phyloP scores from a whole-genome alignment of 2,329 filamentous ascomycete genomes.

The Talaromyces sp. region DNA sequence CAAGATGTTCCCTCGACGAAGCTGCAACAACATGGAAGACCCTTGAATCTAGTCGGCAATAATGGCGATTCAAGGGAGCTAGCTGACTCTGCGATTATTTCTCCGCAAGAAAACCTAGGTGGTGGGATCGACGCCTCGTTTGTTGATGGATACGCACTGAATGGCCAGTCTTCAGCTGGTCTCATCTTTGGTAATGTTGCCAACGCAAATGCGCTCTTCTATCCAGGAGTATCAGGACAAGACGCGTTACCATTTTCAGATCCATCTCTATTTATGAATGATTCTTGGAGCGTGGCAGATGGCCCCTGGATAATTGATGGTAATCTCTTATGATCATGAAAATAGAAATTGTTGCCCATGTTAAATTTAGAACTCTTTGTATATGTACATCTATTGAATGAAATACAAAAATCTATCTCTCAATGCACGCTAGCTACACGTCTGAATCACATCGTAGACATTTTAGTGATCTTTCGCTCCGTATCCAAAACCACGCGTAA shows the following conservation, averaged over 20 bases:
- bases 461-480: conserved; percentile 7
- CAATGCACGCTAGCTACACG: no score
- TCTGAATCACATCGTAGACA: neutral
- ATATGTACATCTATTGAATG: neutral
- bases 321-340: conserved; percentile 17
- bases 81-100: neutral
- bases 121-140: neutral
- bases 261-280: conserved; percentile 22
- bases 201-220: conserved; percentile 14
- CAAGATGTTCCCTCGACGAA: neutral
- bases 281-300: conserved; percentile 38
- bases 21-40: neutral
- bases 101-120: neutral
- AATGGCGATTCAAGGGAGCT: neutral
- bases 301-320: conserved; percentile 38
- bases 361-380: no score
- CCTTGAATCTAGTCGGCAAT: neutral
- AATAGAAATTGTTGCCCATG: no score
- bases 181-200: conserved; percentile 25
- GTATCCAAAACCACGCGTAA: conserved; percentile 16
- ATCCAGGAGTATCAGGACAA: conserved; percentile 12
- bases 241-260: conserved; percentile 22
- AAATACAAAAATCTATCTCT: no score
- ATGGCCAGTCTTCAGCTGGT: conserved; percentile 18
- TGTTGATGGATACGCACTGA: neutral